Evolutionary conservation across 106 monocot species (phyloP), one percentile per base, ranked within the genome.

Genomic region (Allium fistulosum): DNA sequence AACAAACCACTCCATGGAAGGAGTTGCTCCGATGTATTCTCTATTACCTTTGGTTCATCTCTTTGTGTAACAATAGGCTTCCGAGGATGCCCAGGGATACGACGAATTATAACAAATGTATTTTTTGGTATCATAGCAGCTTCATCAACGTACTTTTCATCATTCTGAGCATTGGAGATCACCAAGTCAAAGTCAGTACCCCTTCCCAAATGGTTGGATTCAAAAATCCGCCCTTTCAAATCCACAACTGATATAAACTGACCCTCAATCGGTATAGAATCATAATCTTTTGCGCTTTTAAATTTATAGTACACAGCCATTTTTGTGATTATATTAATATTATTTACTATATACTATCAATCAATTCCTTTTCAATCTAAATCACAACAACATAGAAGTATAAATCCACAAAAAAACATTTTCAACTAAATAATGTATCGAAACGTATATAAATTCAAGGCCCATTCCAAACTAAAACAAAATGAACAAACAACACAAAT

Each of bases 261-360:
- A 28, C 97, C 97, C 78, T 92, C 97, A 61, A 97, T 92, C 45
- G 86, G 80, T 59, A 97, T 80, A 58, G 86, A 87, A 69, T 97
- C 89, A 61, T 72, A 97, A 79, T 89, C 89, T 73, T 79, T 92
- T 53, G 97, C 97, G 83, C 97, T 97, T 76, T 97, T 97, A 81
- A 97, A 97, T 82, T 92, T 97, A 76, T 82, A 97, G 68, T 97
- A 97, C 69, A 97, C 89, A 73, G 97, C 86, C 97, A 97, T 96
- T 22, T 22, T 22, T 46, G 9, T 22, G 22, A 22, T 22, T 22
- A 22, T 22, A 22, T 22, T 22, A 22, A 22, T 22, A 22, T 22
- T n/a, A n/a, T n/a, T n/a, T n/a, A n/a, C n/a, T n/a, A n/a, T n/a
- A n/a, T n/a, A n/a, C n/a, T n/a, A n/a, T n/a, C n/a, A n/a, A n/a